Evolutionary conservation across 345 rosid genomes (phyloP), one percentile per base, ranked within the genome.

Genomic region (Hypericum androsaemum): DNA sequence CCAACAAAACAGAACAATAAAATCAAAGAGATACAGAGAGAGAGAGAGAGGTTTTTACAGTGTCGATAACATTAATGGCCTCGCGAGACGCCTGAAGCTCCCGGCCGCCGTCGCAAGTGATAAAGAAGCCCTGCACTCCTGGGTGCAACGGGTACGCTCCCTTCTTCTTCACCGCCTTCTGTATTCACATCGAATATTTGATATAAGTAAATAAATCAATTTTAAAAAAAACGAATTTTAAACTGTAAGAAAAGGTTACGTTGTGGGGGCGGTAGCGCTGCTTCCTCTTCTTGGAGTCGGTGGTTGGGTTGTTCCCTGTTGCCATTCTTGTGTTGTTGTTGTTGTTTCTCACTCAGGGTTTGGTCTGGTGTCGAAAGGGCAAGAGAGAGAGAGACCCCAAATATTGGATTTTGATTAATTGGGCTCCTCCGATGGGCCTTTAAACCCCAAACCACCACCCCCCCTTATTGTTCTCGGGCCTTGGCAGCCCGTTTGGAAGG

Each of bases 51-150:
- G 32, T 22, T 22, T 22, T 22, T 71, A 90, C 98, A 64, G 95
- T 72, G 61, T 87, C 98, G 47, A 90, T 72, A 70, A 87, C 92
- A 62, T 73, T 74, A 46, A 82, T 58, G 52, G 92, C 96, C 71
- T 90, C 98, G 39, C 72, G 77, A 64, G 90, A 64, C 60, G 95
- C 98, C 74, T 90, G 96, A 50, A 68, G 77, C 54, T 89, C 95
- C 52, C 94, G 74, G 37, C 97, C 94, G 36, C 97, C 95, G 69
- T 86, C 97, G 48, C 97, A 89, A 15, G 94, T 80, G 58, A 89
- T 80, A 66, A 89, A 81, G 74, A 87, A 90, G 39, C 96, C 98
- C 66, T 79, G 80, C 1, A 90, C 81, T 7, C 98, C 98, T 2
- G 96, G 88, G 57, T 66, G 82, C 37, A 87, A 57, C 16, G 96